Conservation (phyloP, 257 asterid species). For the Rhazya stricta region DNA sequence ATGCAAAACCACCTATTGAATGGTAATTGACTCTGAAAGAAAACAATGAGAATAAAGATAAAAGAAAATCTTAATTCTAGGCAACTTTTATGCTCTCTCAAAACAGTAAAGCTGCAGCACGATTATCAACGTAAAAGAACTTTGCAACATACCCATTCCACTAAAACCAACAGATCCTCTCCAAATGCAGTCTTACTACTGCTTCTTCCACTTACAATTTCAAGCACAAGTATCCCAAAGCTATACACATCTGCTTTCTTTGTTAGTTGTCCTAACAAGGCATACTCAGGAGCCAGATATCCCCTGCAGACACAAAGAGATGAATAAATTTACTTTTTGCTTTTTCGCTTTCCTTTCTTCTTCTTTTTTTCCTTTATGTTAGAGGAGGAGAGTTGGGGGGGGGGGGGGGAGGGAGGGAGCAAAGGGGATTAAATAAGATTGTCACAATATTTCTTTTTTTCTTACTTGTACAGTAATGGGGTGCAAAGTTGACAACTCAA, state of each 20-base stretch:
- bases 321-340: background rate
- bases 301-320: conserved; percentile 4
- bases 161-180: conserved; percentile 46
- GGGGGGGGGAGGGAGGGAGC: background rate
- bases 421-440: too few species aligned
- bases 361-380: background rate
- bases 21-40: too few species aligned
- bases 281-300: conserved; percentile 12
- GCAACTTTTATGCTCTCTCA: background rate
- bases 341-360: background rate
- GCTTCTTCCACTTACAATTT: conserved; percentile 12
- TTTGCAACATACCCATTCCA: conserved; percentile 61
- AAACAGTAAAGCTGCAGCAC: background rate
- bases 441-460: too few species aligned
- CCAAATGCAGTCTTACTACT: conserved; percentile 55
- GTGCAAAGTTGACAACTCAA: background rate
- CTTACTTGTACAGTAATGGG: background rate
- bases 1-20: background rate
- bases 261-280: conserved; percentile 11
- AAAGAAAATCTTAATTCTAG: background rate
- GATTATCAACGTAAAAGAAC: background rate
- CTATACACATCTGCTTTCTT: conserved; percentile 12
- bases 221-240: conserved; percentile 4
- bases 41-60: background rate
- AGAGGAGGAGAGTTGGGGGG: background rate